These are phyloP conservation scores for Alternaria consortialis DNA, from an alignment of 2,329 filamentous ascomycete genomes.

Conservation along the genomic window DNA sequence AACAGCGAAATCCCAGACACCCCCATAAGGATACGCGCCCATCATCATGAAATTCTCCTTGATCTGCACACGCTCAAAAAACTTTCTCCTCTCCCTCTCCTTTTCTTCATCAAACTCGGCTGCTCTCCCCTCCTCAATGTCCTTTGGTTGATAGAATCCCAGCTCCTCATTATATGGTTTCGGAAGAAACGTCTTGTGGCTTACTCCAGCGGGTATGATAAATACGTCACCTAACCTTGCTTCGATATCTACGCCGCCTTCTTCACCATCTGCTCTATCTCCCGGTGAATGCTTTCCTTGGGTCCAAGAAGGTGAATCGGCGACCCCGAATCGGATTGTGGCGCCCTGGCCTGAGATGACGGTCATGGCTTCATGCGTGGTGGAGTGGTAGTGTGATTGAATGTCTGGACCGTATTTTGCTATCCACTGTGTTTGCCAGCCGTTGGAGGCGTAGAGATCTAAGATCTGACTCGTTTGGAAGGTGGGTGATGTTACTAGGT, in stretches of 20 bases:
- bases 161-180: constrained; percentile 49
- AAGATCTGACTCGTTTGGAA: constrained; percentile 48
- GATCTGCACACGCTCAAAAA: constrained; percentile 50
- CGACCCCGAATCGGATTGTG: constrained; percentile 64
- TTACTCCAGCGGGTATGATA: constrained; percentile 64
- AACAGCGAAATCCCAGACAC: constrained; percentile 61
- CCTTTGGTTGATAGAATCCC: constrained; percentile 57
- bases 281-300: constrained; percentile 42
- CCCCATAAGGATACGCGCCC: constrained; percentile 63
- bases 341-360: constrained; percentile 63
- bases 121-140: constrained; percentile 30
- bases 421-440: constrained; percentile 66
- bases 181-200: constrained; percentile 64
- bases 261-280: constrained; percentile 55
- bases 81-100: constrained; percentile 46
- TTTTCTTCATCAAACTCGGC: constrained; percentile 26
- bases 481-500: constrained; percentile 31
- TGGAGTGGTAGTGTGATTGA: constrained; percentile 63
- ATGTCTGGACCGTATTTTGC: constrained; percentile 66
- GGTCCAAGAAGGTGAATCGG: constrained; percentile 51
- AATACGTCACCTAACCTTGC: constrained; percentile 66
- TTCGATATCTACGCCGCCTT: constrained; percentile 60
- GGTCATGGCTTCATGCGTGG: constrained; percentile 66
- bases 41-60: constrained; percentile 63
- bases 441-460: constrained; percentile 59